phyloP scores from a whole-genome alignment of 768 basidiomycete genomes.

The Tulasnella sp. region DNA sequence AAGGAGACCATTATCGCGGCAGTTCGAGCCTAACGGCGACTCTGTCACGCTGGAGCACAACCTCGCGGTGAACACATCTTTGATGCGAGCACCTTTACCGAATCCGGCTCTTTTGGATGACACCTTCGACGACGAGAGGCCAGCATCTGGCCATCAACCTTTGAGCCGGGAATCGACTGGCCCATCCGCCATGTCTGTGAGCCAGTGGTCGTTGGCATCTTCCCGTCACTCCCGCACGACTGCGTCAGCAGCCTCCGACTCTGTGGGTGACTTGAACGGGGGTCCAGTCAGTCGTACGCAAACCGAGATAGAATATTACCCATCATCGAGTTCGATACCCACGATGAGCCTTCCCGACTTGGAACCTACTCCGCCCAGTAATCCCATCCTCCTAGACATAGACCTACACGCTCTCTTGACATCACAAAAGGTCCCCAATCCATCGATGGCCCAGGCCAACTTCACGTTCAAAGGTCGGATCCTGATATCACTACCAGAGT shows the following conservation, averaged over 20 bases:
- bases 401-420: constrained; percentile 1
- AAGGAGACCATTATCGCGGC: not conserved
- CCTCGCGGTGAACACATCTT: not conserved
- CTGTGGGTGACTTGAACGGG: not conserved
- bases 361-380: not conserved
- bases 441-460: not conserved
- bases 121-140: not conserved
- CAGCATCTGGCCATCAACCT: not conserved
- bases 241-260: not conserved
- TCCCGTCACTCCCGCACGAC: not conserved
- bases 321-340: too few species aligned
- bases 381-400: constrained; percentile 6
- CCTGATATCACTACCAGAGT: not conserved
- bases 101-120: not conserved
- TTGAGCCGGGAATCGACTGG: not conserved
- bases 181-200: not conserved
- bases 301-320: not conserved
- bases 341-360: too few species aligned
- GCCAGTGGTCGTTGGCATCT: not conserved
- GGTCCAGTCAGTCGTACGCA: not conserved
- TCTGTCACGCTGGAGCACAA: not conserved
- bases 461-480: constrained; percentile 11
- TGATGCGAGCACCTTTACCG: not conserved
- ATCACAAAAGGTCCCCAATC: constrained; percentile 9
- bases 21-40: not conserved